A percentile compares a stretch with the other conserved stretches of the same genome.
phyloP scores from a whole-genome alignment of 2,329 filamentous ascomycete species.

The Hirsutella thompsonii region DNA sequence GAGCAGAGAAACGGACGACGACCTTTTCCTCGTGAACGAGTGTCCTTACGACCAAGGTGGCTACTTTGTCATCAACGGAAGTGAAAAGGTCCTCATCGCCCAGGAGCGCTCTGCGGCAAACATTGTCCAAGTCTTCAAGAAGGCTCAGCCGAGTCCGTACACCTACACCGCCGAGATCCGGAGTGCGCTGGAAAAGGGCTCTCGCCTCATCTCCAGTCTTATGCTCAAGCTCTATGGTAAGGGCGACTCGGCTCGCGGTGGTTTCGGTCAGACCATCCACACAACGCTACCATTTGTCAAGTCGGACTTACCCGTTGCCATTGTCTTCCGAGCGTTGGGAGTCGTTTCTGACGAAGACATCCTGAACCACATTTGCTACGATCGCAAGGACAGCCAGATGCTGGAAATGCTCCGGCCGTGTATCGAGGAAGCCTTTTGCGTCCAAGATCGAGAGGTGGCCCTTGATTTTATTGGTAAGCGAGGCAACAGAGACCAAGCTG shows the following conservation, averaged over 20 bases:
- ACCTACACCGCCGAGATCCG: constrained; percentile 92
- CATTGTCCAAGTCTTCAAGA: constrained; percentile 98
- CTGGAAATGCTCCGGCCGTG: constrained; percentile 94
- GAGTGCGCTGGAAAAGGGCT: constrained; percentile 93
- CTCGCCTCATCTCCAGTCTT: constrained; percentile 83
- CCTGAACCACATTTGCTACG: constrained; percentile 93
- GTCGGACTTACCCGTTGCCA: constrained; percentile 80
- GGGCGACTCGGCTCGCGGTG: constrained; percentile 62
- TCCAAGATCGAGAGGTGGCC: constrained; percentile 89
- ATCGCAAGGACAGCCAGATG: constrained; percentile 91
- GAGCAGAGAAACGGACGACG: constrained; percentile 69
- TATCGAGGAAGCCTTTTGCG: constrained; percentile 91
- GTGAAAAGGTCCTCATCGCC: constrained; percentile 95
- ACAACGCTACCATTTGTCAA: constrained; percentile 91
- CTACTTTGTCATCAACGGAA: constrained; percentile 98
- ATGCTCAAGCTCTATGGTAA: constrained; percentile 84
- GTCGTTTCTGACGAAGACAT: constrained; percentile 98
- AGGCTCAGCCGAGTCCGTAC: constrained; percentile 81
- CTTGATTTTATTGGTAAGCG: constrained; percentile 93
- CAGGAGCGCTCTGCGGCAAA: constrained; percentile 97
- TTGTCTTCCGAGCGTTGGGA: constrained; percentile 90
- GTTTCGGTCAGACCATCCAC: constrained; percentile 78
- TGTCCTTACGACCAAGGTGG: constrained; percentile 97
- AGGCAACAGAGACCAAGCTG: constrained; percentile 48
- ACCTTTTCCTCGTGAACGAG: constrained; percentile 84